Conservation (phyloP, 2,329 filamentous ascomycete genomes). For the Exophiala sp. region DNA sequence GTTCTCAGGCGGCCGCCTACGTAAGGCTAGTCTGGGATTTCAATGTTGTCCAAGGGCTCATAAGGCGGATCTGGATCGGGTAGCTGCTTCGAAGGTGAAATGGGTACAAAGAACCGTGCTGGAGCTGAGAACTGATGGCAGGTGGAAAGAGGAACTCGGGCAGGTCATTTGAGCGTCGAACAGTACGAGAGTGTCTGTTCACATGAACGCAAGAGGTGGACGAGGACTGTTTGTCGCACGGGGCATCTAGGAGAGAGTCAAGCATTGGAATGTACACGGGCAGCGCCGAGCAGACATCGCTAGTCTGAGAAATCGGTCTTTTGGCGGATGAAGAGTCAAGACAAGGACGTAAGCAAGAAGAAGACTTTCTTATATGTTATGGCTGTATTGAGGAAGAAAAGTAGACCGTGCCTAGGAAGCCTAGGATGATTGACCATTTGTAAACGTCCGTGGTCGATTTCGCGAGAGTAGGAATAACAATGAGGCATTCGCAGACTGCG, state of each 20-base stretch:
- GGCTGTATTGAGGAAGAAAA: background rate
- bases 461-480: no score
- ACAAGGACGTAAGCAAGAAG: no score
- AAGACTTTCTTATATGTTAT: no score
- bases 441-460: background rate
- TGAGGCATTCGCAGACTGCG: background rate
- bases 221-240: no score
- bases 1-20: constrained; percentile 1
- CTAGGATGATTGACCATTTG: constrained; percentile 2
- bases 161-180: background rate
- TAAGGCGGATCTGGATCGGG: constrained; percentile 5
- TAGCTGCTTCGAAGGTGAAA: constrained; percentile 9
- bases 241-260: background rate
- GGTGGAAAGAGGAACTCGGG: background rate
- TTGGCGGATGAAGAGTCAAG: no score
- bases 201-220: background rate
- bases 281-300: constrained; percentile 5
- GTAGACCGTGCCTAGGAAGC: background rate
- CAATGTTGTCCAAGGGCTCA: background rate
- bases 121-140: background rate
- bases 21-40: background rate
- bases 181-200: background rate
- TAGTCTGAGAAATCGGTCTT: no score
- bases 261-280: constrained; percentile 15
- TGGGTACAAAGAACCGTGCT: background rate